Conservation (phyloP, 208 protist genomes). For the Leishmania arabica region DNA sequence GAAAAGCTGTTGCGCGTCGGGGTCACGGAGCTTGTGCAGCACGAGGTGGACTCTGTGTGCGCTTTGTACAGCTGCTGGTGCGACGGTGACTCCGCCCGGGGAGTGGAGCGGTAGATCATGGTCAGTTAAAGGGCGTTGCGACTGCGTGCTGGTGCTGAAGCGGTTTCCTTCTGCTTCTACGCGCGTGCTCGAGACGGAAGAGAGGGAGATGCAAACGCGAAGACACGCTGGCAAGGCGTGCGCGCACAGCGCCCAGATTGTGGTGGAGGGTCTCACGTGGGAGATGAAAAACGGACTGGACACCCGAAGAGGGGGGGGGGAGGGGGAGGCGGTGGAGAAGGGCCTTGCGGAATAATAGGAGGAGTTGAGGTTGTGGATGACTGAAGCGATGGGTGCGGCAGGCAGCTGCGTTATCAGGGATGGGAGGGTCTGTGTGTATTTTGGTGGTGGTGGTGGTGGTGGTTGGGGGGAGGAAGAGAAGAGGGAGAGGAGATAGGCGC, state of each 20-base stretch:
- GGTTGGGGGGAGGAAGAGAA: not conserved
- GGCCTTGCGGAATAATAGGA: not conserved
- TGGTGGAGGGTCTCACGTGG: not conserved
- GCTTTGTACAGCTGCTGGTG: constrained; percentile 32
- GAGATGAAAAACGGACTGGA: not conserved
- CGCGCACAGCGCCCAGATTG: not conserved
- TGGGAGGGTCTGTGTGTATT: too few relatives aligned
- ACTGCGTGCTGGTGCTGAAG: not conserved
- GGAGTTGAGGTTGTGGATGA: not conserved
- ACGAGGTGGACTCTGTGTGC: constrained; percentile 10
- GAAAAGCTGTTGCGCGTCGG: constrained; percentile 14
- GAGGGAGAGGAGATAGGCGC: not conserved
- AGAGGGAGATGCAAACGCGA: not conserved
- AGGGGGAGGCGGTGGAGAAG: not conserved
- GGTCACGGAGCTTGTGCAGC: constrained; percentile 19
- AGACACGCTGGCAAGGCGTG: not conserved
- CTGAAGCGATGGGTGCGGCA: not conserved
- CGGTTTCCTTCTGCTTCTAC: not conserved
- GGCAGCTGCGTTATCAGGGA: not conserved
- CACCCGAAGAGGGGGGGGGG: not conserved
- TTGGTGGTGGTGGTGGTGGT: too few relatives aligned
- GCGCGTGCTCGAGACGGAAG: not conserved
- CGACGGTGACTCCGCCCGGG: constrained; percentile 20
- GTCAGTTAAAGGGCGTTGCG: not conserved
- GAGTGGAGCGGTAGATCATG: constrained; percentile 15